Conservation (phyloP, 805 yeast species). For the Schwanniomyces sp. region DNA sequence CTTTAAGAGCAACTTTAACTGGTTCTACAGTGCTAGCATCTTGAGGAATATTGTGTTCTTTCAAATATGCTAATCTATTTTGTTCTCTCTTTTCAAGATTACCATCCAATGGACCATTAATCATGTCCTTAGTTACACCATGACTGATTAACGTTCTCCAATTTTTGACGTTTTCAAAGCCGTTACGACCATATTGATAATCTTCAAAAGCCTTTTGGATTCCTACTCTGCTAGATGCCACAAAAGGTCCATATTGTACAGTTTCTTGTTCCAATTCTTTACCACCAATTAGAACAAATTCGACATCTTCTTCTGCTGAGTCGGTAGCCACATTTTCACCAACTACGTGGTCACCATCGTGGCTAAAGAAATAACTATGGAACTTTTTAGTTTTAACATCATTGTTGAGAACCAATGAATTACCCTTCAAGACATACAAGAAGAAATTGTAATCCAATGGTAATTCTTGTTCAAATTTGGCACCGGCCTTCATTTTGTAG, state of each 20-base stretch:
- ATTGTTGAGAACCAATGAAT: constrained; percentile 45
- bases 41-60: background rate
- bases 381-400: constrained; percentile 41
- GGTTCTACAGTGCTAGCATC: background rate
- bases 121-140: constrained; percentile 44
- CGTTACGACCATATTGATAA: constrained; percentile 67
- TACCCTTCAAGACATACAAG: constrained; percentile 66
- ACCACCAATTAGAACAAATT: constrained; percentile 78
- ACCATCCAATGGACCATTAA: constrained; percentile 38
- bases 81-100: constrained; percentile 27
- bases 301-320: constrained; percentile 42
- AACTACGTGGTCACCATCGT: constrained; percentile 61
- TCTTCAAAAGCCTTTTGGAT: constrained; percentile 70
- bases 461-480: constrained; percentile 58
- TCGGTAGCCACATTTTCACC: constrained; percentile 41
- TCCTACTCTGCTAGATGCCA: constrained; percentile 65
- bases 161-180: constrained; percentile 63
- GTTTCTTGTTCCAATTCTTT: constrained; percentile 68
- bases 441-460: constrained; percentile 66
- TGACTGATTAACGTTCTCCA: constrained; percentile 54
- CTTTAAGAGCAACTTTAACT: constrained; percentile 6
- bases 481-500: constrained; percentile 64
- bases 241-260: constrained; percentile 91
- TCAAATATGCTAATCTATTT: constrained; percentile 12
- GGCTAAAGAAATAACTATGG: constrained; percentile 62